A percentile compares a stretch with the other conserved stretches of the same genome.
phyloP scores from a whole-genome alignment of 2,329 filamentous ascomycete genomes.

The Dactylonectria estremocensis region DNA sequence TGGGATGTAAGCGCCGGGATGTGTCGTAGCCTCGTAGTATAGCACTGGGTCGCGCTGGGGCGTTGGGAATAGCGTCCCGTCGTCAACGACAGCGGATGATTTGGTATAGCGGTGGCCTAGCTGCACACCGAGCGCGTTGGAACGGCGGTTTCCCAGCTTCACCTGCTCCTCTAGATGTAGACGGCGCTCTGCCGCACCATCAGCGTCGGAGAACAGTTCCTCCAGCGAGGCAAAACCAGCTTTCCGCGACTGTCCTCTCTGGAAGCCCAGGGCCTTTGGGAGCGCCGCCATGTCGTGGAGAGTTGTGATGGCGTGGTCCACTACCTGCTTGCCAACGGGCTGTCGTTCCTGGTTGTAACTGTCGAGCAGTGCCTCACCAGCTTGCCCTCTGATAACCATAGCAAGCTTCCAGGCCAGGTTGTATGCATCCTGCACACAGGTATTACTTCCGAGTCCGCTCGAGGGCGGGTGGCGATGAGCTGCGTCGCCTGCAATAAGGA shows the following conservation, averaged over 20 bases:
- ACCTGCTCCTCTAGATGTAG: slow-evolving; percentile 14
- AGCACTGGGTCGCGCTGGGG: slow-evolving; percentile 57
- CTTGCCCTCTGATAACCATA: slow-evolving; percentile 56
- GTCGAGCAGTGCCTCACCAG: slow-evolving; percentile 56
- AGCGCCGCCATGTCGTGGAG: slow-evolving; percentile 66
- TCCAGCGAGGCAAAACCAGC: slow-evolving; percentile 30
- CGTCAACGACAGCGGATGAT: slow-evolving; percentile 51
- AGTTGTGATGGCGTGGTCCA: slow-evolving; percentile 71
- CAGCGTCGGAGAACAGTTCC: slow-evolving; percentile 32
- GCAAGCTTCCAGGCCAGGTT: slow-evolving; percentile 71
- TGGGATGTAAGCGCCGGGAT: slow-evolving; percentile 71
- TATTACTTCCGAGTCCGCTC: slow-evolving; percentile 71
- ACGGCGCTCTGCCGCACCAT: slow-evolving; percentile 31
- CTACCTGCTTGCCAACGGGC: slow-evolving; percentile 63
- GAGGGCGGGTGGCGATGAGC: slow-evolving; percentile 71
- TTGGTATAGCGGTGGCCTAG: slow-evolving; percentile 30
- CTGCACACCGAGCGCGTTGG: slow-evolving; percentile 32
- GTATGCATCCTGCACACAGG: slow-evolving; percentile 70
- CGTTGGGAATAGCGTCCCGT: slow-evolving; percentile 44
- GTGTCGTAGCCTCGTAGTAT: slow-evolving; percentile 65
- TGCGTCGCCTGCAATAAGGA: slow-evolving; percentile 64
- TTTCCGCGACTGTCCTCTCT: slow-evolving; percentile 31
- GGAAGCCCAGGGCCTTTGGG: slow-evolving; percentile 62
- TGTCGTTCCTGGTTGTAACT: slow-evolving; percentile 64
- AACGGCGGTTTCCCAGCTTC: slow-evolving; percentile 25